Evolutionary conservation across 1,139 yeast genomes (phyloP).

Genomic region (Geotrichum histeridarum): DNA sequence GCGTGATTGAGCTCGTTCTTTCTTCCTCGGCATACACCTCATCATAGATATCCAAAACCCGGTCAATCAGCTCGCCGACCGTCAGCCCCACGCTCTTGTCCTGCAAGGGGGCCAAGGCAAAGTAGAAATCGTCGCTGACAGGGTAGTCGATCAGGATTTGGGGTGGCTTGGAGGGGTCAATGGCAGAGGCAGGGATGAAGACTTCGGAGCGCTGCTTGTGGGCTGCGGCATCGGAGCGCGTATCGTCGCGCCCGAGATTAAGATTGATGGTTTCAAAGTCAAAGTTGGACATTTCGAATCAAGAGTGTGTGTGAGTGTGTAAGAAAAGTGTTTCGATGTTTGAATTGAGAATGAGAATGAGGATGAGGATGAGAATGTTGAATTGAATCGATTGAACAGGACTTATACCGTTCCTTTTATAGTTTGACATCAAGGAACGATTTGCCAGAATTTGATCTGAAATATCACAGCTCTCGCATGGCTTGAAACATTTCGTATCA

Average conservation of each 20-base stretch:
- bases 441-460: no score
- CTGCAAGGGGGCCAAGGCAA: constrained; percentile 4
- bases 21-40: constrained; percentile 12
- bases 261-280: neutral
- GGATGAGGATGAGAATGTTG: no score
- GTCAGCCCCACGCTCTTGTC: constrained; percentile 4
- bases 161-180: neutral
- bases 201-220: neutral
- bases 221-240: neutral
- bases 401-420: no score
- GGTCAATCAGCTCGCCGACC: constrained; percentile 8
- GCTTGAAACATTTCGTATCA: no score
- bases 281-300: no score
- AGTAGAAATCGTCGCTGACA: constrained; percentile 11
- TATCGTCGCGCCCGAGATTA: neutral
- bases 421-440: no score
- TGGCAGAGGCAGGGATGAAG: neutral
- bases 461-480: no score
- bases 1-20: constrained; percentile 5
- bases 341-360: no score
- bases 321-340: no score
- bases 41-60: constrained; percentile 9
- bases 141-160: constrained; percentile 12
- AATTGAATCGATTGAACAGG: no score
- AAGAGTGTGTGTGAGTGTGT: no score